Conservation (phyloP, 805 yeast genomes). For the Wickerhamiella vanderwaltii region DNA sequence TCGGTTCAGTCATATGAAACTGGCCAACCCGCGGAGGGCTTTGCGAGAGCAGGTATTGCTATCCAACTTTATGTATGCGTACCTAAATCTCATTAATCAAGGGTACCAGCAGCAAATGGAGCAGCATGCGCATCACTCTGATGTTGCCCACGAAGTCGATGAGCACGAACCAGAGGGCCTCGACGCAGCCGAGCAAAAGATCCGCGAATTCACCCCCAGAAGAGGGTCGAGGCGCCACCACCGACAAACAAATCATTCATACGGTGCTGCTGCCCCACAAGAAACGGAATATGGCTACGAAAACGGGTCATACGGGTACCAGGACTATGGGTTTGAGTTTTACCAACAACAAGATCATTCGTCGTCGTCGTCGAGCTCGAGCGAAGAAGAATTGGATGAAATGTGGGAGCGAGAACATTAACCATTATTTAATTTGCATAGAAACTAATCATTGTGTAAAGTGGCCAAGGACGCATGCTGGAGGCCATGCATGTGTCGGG, state of each 20-base stretch:
- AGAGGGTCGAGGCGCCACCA: background rate
- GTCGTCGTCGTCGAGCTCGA: conserved; percentile 11
- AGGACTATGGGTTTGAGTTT: conserved; percentile 12
- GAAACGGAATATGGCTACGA: conserved; percentile 11
- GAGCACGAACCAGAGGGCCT: background rate
- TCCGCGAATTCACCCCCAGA: background rate
- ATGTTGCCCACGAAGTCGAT: background rate
- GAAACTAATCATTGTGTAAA: no score
- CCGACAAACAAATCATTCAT: background rate
- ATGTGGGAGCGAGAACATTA: background rate
- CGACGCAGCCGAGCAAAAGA: conserved; percentile 5
- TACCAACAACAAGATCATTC: conserved; percentile 9
- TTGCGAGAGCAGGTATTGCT: conserved; percentile 82
- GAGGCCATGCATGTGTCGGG: no score
- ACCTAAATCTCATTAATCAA: conserved; percentile 87
- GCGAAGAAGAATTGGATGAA: conserved; percentile 4
- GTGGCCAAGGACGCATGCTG: no score
- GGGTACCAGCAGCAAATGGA: conserved; percentile 33
- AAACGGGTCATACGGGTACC: background rate
- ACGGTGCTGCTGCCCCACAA: background rate
- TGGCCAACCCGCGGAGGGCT: conserved; percentile 88
- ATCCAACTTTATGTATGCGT: conserved; percentile 96
- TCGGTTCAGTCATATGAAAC: conserved; percentile 78
- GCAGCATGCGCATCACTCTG: conserved; percentile 8
- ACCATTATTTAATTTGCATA: background rate